phyloP scores from a whole-genome alignment of 1,284 basidiomycete genomes.

The Stereum hirsutum region DNA sequence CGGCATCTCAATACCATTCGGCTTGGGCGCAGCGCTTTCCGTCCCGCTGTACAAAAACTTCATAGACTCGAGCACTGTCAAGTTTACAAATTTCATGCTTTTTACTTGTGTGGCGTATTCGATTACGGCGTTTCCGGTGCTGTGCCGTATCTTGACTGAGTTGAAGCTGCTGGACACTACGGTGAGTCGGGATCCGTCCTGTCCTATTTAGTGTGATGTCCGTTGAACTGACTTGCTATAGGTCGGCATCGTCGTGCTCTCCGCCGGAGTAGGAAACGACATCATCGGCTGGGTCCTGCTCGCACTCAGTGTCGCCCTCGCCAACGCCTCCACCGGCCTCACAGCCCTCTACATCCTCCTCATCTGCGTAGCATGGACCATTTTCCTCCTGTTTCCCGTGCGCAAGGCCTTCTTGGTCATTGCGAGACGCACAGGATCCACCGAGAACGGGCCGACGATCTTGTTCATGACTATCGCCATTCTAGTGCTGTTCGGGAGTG shows the following conservation, averaged over 20 bases:
- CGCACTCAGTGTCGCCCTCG: constrained; percentile 84
- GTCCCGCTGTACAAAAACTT: constrained; percentile 77
- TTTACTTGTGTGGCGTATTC: constrained; percentile 89
- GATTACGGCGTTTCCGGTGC: constrained; percentile 91
- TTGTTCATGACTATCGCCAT: constrained; percentile 60
- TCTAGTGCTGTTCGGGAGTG: constrained; percentile 51
- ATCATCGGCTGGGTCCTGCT: constrained; percentile 71
- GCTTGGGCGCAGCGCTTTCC: constrained; percentile 76
- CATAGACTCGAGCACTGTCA: constrained; percentile 47
- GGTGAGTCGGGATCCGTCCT: too few relatives aligned
- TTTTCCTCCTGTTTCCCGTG: constrained; percentile 72
- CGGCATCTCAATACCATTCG: constrained; percentile 58
- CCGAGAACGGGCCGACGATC: constrained; percentile 64
- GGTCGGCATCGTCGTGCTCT: constrained; percentile 87
- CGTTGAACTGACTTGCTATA: too few relatives aligned
- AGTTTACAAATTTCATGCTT: constrained; percentile 85
- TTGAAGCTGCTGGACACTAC: constrained; percentile 84
- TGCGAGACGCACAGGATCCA: constrained; percentile 70
- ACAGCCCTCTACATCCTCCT: constrained; percentile 82
- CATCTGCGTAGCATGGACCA: constrained; percentile 71
- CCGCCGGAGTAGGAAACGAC: constrained; percentile 91
- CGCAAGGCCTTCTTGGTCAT: constrained; percentile 61
- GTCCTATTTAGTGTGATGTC: too few relatives aligned
- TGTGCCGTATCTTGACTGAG: constrained; percentile 83
- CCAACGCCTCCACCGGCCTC: constrained; percentile 71